Conservation (phyloP, 495 filamentous ascomycete species). For the Podospora bellae-mahoneyi region DNA sequence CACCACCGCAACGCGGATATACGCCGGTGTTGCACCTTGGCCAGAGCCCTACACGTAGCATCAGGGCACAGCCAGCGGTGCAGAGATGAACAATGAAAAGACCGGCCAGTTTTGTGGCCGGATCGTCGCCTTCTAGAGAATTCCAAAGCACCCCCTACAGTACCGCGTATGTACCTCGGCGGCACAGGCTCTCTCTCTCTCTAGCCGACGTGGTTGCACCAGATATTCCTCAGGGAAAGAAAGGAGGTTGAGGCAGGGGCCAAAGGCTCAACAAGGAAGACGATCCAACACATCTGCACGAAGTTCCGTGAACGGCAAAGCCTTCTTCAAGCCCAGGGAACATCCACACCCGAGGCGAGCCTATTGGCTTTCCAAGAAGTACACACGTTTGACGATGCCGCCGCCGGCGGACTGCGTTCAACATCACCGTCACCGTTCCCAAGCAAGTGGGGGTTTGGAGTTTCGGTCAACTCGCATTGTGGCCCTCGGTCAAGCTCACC, state of each 20-base stretch:
- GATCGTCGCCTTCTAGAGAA: constrained; percentile 4
- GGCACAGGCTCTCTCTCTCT: background rate
- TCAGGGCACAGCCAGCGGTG: background rate
- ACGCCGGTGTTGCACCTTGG: background rate
- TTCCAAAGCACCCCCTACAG: background rate
- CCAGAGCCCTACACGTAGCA: background rate
- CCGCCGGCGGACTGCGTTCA: background rate
- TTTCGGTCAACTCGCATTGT: background rate
- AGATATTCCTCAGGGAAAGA: background rate
- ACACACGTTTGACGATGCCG: background rate
- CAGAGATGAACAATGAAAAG: background rate
- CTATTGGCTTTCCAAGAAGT: constrained; percentile 15
- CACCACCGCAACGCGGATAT: background rate
- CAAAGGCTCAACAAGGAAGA: constrained; percentile 13
- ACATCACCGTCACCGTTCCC: background rate
- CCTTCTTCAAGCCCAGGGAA: constrained; percentile 3
- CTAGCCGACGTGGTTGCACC: background rate
- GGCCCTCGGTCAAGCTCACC: background rate
- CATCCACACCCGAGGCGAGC: constrained; percentile 10
- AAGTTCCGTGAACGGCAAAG: constrained; percentile 15
- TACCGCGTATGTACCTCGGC: background rate
- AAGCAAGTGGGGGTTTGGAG: background rate
- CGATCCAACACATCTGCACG: constrained; percentile 13
- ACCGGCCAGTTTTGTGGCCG: background rate
- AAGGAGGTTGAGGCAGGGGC: background rate